Base-by-base conservation (phyloP, 2,329 filamentous ascomycete species). In the Calonectria multiphialidica region DNA sequence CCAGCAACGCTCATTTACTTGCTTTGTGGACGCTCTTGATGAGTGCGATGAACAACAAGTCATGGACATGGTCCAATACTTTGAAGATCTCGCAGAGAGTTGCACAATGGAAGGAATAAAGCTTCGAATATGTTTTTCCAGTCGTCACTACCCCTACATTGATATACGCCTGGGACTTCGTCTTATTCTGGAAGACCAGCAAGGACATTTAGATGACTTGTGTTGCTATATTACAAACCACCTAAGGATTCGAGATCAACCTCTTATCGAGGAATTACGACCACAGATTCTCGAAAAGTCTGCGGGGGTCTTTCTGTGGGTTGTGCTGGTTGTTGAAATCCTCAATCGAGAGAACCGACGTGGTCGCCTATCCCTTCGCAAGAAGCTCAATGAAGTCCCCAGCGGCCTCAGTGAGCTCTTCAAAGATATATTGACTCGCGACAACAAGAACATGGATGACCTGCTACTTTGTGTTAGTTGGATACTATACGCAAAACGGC, bases 401-500 rank as follows among this genome's bases (percentile, higher is more conserved):
- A 66, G 18, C 1, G 81, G 81, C 0, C 79, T 92, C 0, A 77
- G 83, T 40, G 81, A 87, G 0, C 75, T 92, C 0, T 92, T 93
- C 72, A 82, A 81, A 3, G 80, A 88, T 18, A 88, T 92, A 0
- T 66, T 92, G 2, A 84, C 69, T 0, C 83, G 88, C 18, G 89
- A 92, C 65, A 21, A 68, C 0, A 49, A 82, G 0, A 83, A 89
- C 5, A 80, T 81, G 59, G 80, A 86, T 0, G 80, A 84, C 0
- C 73, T 91, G 0, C 67, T 84, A 0, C 73, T 89, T 0, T 90
- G 86, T 35, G 71, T 92, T 0, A 84, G 71, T 18, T 92, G 87
- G 87, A 81, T 92, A 0, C 80, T 92, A 0, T 91, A 85, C 28
- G 83, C 90, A 0, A 81, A 78, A 8, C 75, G 80, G 0, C 87